Base-by-base conservation (phyloP, 129 eudicot species). In the Erigeron canadensis region DNA sequence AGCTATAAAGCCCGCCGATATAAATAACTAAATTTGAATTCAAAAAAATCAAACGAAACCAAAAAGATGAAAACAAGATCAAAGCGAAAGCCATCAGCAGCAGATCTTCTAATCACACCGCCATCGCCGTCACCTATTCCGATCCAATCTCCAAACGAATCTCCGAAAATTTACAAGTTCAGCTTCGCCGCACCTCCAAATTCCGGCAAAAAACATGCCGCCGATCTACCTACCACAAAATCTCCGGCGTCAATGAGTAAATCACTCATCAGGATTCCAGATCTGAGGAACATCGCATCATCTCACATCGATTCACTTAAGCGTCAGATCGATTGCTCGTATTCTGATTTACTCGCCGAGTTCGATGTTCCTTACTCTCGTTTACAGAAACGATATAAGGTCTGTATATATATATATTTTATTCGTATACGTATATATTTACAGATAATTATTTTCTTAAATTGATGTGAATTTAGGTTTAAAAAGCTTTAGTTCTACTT, bases 331-430 rank as follows among this genome's bases (percentile, higher is more conserved):
- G 95, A 87, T 6, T 72, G 79, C 44, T 87, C 91, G 51, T 85
- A 90, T 63, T 41, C 82, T 2, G 95, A 83, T 80, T 79, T 90
- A 51, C 37, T 77, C 15, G 85, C 81, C 83, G 97, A 90, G 13
- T 41, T 73, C 7, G 89, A 90, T 19, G 78, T 83, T 19, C 83
- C 88, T 69, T 71, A 83, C 54, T 74, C 80, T 75, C 89, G 97
- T n/a, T 85, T 90, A 22, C 91, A 87, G 21, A 90, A 90, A 62
- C 89, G 95, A 54, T 48, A 69, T 75, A 83, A 90, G 89, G 97
- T 87, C 18, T 11, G 69, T 61, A 54, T n/a, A 6, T 59, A 43
- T 73, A 10, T 48, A 15, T 83, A 41, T 28, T 56, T 75, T 40
- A 8, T n/a, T 48, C 55, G 3, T 55, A 46, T 46, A 9, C 5